Conservation (phyloP, 2,329 filamentous ascomycete species). For the Orbilia javanica region DNA sequence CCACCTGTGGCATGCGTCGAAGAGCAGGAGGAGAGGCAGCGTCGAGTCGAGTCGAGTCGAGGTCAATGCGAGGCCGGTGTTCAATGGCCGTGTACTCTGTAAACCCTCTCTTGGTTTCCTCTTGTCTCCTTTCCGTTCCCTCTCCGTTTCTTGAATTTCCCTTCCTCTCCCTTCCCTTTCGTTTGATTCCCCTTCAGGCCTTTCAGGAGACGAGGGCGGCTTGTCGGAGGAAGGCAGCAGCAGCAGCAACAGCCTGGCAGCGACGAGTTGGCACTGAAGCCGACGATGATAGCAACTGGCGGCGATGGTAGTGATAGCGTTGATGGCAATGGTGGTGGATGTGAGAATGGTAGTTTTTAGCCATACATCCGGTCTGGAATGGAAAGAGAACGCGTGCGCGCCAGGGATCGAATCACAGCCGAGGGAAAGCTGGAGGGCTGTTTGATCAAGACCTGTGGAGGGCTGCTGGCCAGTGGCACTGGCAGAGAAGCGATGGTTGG, state of each 20-base stretch:
- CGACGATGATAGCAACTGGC: not conserved
- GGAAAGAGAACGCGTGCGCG: slow-evolving; percentile 49
- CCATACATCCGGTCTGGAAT: slow-evolving; percentile 22
- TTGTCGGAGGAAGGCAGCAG: slow-evolving; percentile 1
- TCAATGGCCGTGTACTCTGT: not conserved
- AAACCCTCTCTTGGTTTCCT: not conserved
- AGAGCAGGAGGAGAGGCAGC: not conserved
- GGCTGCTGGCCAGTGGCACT: not conserved
- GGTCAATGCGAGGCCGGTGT: not conserved
- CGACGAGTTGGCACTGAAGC: not conserved
- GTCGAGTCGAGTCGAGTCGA: not conserved
- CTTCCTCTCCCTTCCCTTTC: not conserved
- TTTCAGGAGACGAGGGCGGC: slow-evolving; percentile 14
- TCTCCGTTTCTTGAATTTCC: not conserved
- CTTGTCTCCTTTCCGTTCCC: not conserved
- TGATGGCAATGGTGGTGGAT: not conserved
- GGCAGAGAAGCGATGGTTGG: not conserved
- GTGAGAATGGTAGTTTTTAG: slow-evolving; percentile 5
- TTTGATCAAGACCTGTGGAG: not conserved
- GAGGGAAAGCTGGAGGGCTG: not conserved
- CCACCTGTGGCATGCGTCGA: slow-evolving; percentile 7
- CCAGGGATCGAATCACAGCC: slow-evolving; percentile 36
- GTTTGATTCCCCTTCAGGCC: not conserved
- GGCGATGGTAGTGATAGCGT: not conserved
- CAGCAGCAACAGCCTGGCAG: not conserved